Evolutionary conservation across 2,329 filamentous ascomycete genomes (phyloP), one percentile per base, ranked within the genome.

Genomic region (Calonectria leucothoes): DNA sequence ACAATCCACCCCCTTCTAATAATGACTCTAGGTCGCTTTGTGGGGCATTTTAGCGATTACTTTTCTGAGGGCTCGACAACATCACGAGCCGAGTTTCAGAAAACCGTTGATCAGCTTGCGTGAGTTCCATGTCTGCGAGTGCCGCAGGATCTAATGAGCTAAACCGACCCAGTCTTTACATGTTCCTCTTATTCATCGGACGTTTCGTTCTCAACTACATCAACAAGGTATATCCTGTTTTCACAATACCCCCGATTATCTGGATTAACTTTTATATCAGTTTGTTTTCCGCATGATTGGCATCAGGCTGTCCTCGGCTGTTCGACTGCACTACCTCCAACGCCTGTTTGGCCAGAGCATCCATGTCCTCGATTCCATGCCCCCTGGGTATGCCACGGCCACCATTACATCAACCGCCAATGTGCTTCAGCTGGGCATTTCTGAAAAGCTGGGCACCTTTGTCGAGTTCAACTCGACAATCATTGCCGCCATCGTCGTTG

Each of bases 101-200:
- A 76, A 3, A 78, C 76, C 14, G 77, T 90, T 37, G 86, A 90
- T 76, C 83, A 77, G 61, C 84, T 89, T 72, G 83, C 89, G 82
- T 88, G 79, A 78, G 86, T 77, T 37, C 10, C 6, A 35, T 20
- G 20, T 11, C 10, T 35, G n/a, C 8, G 20, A 11, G 23, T 49
- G 3, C 23, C 4, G n/a, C 6, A 31, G 25, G 27, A 6, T 23
- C 17, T 10, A 33, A 7, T 29, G 57, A 61, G 15, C 72, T 76
- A 25, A 71, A 27, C 4, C 52, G 51, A 23, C 33, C 29, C 73
- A 91, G 90, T 1, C 84, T 95, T 0, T 94, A 92, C 82, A 91
- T 95, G 78, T 89, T 95, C 69, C 91, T 91, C 69, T 86, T 95
- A 8, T 95, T 95, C 82, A 83, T 95, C 49, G 93, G 86, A 17